A percentile compares a stretch with the other conserved stretches of the same genome.
Evolutionary conservation across 371 early-diverging fungal genomes (phyloP).

Genomic region (Blakeslea trispora): DNA sequence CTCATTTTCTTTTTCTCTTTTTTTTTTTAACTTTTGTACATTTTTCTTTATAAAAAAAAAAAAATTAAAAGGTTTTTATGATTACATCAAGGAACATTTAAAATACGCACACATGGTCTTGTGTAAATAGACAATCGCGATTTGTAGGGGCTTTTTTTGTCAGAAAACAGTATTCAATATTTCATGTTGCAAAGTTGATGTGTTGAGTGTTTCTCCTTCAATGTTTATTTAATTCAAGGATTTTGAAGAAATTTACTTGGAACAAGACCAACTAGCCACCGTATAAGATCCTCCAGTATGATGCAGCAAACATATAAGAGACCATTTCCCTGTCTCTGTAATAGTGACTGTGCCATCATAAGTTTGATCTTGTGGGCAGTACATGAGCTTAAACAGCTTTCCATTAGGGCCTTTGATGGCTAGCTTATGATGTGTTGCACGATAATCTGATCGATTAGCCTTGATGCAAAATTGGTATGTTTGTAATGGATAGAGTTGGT

Average conservation of each 20-base stretch:
- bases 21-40: not conserved
- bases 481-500: constrained; percentile 47
- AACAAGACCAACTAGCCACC: constrained; percentile 46
- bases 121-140: no score
- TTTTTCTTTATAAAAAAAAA: constrained; percentile 4
- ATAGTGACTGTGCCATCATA: constrained; percentile 42
- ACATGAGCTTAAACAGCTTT: constrained; percentile 39
- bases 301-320: constrained; percentile 42
- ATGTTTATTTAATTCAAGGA: no score
- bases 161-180: no score
- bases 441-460: constrained; percentile 14
- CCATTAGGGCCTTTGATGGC: constrained; percentile 49
- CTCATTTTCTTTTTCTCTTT: constrained; percentile 2
- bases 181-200: no score
- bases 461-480: constrained; percentile 39
- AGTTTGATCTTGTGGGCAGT: constrained; percentile 45
- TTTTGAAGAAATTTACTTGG: not conserved
- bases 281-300: constrained; percentile 43
- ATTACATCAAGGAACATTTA: not conserved
- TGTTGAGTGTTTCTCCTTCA: no score
- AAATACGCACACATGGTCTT: no score
- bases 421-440: constrained; percentile 38
- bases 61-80: not conserved
- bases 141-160: no score
- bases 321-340: constrained; percentile 44